Base-by-base conservation (phyloP, 1,284 basidiomycete species). In the Ustilago bromivora region DNA sequence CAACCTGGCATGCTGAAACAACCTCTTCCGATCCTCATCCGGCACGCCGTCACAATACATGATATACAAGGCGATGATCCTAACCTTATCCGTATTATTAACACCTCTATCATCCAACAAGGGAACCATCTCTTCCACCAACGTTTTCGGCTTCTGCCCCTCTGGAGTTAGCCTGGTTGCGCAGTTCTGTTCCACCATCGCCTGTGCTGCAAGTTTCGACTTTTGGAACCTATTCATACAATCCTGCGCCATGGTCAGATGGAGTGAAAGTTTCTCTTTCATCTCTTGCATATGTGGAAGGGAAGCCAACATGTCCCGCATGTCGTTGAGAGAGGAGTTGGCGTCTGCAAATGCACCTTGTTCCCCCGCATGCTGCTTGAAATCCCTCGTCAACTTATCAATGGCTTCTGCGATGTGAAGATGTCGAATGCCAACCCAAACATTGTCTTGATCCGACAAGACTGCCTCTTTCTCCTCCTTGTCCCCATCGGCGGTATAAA, bases 121-220 rank as follows among this genome's bases (percentile, higher is more conserved):
- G 0, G 96, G 95, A 0, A 99, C 96, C 96, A 99, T 98, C 86
- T 99, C 95, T 87, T 99, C 97, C 1, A 99, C 95, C 4, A 99
- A 57, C 9, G 80, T 82, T 32, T 75, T 73, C 6, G 84, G 84
- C 46, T 82, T 83, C 15, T 64, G 53, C 0, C 84, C 84, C n/a
- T 85, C 83, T 12, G 84, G 80, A 0, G 84, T 84, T 36, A 82
- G 73, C 6, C 83, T 59, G 0, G 84, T 85, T 0, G 84, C 84
- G 61, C 82, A 84, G 58, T 85, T 85, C 90, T 99, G 96, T 87
- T 99, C 96, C 31, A 99, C 94, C 74, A 91, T 92, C 15, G 93
- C 96, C 4, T 94, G 90, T n/a, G 91, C 88, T 10, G 94, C 90
- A 57, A 99, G 88, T 82, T 94, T 94, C 83, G 93, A 92, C 78